Conservation (phyloP, 2,329 filamentous ascomycete genomes). For the Alternaria longipes region DNA sequence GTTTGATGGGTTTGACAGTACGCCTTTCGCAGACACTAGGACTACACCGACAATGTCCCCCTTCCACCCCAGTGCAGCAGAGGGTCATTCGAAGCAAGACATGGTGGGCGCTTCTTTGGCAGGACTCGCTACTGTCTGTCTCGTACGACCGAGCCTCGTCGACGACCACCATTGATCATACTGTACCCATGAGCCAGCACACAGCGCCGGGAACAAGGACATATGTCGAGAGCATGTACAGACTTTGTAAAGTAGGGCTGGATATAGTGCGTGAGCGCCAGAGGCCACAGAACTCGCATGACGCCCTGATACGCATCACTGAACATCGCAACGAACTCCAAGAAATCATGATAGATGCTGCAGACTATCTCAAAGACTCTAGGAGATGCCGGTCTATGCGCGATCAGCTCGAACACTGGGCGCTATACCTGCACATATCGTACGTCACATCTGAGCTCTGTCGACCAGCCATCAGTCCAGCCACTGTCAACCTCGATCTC, state of each 20-base stretch:
- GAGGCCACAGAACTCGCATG: slow-evolving; percentile 61
- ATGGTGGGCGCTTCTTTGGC: slow-evolving; percentile 71
- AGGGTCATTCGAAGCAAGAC: slow-evolving; percentile 52
- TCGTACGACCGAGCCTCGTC: slow-evolving; percentile 69
- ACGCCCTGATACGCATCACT: slow-evolving; percentile 64
- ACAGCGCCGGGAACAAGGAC: slow-evolving; percentile 60
- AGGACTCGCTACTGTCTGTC: slow-evolving; percentile 70
- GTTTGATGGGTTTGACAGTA: slow-evolving; percentile 66
- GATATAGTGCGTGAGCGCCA: slow-evolving; percentile 69
- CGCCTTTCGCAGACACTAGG: slow-evolving; percentile 69
- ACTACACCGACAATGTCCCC: slow-evolving; percentile 66
- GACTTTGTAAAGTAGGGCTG: slow-evolving; percentile 65
- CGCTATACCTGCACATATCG: slow-evolving; percentile 68
- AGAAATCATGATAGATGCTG: slow-evolving; percentile 66
- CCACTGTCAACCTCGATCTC: slow-evolving; percentile 55
- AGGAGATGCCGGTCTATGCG: slow-evolving; percentile 57
- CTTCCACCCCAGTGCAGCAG: slow-evolving; percentile 60
- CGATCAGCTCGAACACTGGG: slow-evolving; percentile 68
- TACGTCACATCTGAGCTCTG: slow-evolving; percentile 71
- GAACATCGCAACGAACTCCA: slow-evolving; percentile 66
- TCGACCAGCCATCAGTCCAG: slow-evolving; percentile 66
- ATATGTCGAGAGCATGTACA: slow-evolving; percentile 67
- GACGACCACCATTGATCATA: slow-evolving; percentile 63
- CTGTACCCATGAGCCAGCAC: slow-evolving; percentile 50
- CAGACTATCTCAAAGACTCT: slow-evolving; percentile 66